Evolutionary conservation across 495 filamentous ascomycete species (phyloP), one percentile per base, ranked within the genome.

Genomic region (Penicillium coprophilum): DNA sequence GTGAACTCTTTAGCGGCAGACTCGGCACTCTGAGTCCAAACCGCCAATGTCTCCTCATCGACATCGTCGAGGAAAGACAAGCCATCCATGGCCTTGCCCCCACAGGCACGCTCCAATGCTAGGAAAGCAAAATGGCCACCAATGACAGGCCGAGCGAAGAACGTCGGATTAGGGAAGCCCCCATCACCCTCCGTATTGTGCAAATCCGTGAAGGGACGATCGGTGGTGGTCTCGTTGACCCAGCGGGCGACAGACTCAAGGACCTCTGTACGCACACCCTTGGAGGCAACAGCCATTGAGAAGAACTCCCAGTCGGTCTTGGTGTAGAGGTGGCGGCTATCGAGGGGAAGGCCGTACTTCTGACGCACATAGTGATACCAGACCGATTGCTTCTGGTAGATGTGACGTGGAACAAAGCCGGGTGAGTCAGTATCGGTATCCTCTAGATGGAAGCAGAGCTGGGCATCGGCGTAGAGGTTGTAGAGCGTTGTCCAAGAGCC

Each of bases 221-320:
- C 85, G 39, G 86, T 91, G 38, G 73, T 76, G 0, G 92, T 96
- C 70, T 96, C 87, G 57, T 93, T 92, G 57, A 96, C 81, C 91
- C 92, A 97, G 48, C 72, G 77, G 1, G 89, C 91, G 47, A 96
- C 83, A 31, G 82, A 82, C n/a, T 85, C 78, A 34, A 96, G 74
- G 56, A 96, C 91, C 72, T 89, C 82, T 13, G 79, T 73, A 36
- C 89, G 82, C 8, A 87, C 86, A 49, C 77, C 66, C 58, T 82
- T 77, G 43, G 80, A 81, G 13, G 89, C 81, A 9, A 96, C 85
- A 2, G 92, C 88, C 53, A 92, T 91, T 2, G 86, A 86, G 66
- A 92, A 96, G 71, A 96, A 89, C 64, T 96, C 87, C 92, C 92
- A 96, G 71, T 96, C 92, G 32, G 85, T 87, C 73, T 97, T 97